Conservation (phyloP, 441 rosid species). For the Adansonia madagascariensis region DNA sequence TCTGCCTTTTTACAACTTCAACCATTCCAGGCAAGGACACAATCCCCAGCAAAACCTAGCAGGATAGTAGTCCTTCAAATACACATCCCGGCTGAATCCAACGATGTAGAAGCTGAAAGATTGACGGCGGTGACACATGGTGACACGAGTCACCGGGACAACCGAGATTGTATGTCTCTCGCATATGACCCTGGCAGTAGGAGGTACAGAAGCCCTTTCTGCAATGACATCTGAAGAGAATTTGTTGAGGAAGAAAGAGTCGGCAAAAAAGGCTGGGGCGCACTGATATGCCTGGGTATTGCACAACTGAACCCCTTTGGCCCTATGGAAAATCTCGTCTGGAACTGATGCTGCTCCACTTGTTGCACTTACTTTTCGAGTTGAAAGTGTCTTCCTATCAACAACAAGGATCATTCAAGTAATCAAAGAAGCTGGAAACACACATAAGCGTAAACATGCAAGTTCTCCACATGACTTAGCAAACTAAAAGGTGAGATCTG, state of each 20-base stretch:
- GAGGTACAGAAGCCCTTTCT: constrained; percentile 68
- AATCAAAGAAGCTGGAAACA: background rate
- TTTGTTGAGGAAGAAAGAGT: constrained; percentile 86
- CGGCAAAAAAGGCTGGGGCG: constrained; percentile 87
- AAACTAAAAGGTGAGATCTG: too few relatives aligned
- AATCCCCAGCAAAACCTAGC: constrained; percentile 95
- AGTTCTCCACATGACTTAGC: background rate
- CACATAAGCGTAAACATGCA: background rate
- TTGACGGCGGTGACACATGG: constrained; percentile 73
- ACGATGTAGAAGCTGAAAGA: constrained; percentile 86
- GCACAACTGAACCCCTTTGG: constrained; percentile 89
- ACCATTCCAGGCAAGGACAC: constrained; percentile 96
- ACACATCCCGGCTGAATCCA: constrained; percentile 85
- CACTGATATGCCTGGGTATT: constrained; percentile 93
- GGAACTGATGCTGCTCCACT: constrained; percentile 95
- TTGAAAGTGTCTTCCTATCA: constrained; percentile 77
- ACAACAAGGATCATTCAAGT: constrained; percentile 9
- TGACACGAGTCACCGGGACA: constrained; percentile 88
- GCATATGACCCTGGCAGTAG: constrained; percentile 78
- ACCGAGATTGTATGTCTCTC: constrained; percentile 89
- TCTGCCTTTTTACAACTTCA: constrained; percentile 52
- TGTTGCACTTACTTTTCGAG: constrained; percentile 82
- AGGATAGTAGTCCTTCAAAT: constrained; percentile 92
- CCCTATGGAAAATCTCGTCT: constrained; percentile 86
- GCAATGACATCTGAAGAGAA: constrained; percentile 92